Evolutionary conservation across 345 rosid species (phyloP).

Genomic region (Eucalyptus tenuipes): DNA sequence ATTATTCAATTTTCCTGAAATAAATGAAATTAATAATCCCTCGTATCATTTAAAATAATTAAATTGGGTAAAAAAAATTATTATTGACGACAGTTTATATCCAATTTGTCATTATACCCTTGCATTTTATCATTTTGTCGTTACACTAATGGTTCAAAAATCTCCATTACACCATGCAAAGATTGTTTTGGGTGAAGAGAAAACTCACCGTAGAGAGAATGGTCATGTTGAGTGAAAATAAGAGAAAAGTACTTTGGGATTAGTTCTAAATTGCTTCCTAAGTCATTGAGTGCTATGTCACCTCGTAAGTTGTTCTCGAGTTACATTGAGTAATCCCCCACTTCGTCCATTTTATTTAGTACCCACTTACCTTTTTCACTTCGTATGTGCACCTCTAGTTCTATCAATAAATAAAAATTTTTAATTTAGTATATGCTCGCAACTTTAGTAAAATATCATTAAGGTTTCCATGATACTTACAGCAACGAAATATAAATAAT

Average conservation of each 20-base stretch:
- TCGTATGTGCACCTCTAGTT: rapidly evolving
- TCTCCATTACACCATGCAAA: not conserved
- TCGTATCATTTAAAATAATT: rapidly evolving
- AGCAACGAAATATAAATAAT: not conserved
- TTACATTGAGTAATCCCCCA: not conserved
- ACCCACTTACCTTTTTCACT: not conserved
- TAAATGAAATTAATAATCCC: rapidly evolving
- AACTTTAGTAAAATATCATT: not conserved
- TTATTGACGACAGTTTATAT: too few relatives aligned
- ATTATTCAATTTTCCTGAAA: rapidly evolving
- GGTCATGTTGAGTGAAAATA: not conserved
- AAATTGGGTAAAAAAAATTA: rapidly evolving
- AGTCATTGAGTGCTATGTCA: not conserved
- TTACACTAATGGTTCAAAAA: too few relatives aligned
- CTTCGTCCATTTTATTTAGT: not conserved
- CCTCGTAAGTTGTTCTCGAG: rapidly evolving
- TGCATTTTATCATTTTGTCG: not conserved
- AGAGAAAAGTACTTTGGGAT: not conserved
- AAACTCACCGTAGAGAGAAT: not conserved
- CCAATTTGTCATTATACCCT: not conserved
- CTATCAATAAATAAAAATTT: not conserved
- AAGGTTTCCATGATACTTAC: not conserved
- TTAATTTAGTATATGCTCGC: not conserved
- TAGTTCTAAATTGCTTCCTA: not conserved
- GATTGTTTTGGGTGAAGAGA: not conserved